Evolutionary conservation across 495 filamentous ascomycete species (phyloP).

Genomic region (Annulohypoxylon stygium): DNA sequence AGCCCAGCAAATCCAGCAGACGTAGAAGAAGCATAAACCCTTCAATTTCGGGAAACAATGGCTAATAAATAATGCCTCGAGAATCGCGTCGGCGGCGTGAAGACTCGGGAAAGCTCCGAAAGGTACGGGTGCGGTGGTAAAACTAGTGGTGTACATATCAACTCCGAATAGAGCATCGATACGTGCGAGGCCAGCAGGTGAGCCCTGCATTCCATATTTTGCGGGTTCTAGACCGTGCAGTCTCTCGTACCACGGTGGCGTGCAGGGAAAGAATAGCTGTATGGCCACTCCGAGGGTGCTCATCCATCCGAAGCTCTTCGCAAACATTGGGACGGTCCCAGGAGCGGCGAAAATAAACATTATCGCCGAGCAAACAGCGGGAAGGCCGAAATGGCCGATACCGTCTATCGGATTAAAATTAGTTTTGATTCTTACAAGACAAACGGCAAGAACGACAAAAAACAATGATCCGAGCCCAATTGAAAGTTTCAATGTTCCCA

Average conservation of each 20-base stretch:
- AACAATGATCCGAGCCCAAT: background rate
- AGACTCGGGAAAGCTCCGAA: slow-evolving; percentile 95
- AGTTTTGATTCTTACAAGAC: slow-evolving; percentile 2
- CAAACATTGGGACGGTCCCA: slow-evolving; percentile 85
- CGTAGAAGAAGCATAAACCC: slow-evolving; percentile 82
- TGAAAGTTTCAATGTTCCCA: background rate
- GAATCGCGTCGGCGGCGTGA: slow-evolving; percentile 85
- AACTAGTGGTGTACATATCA: slow-evolving; percentile 90
- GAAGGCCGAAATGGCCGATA: slow-evolving; percentile 85
- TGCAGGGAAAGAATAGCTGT: slow-evolving; percentile 91
- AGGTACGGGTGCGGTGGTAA: slow-evolving; percentile 88
- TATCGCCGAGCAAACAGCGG: slow-evolving; percentile 76
- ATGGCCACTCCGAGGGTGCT: slow-evolving; percentile 86
- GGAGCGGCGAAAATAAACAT: slow-evolving; percentile 92
- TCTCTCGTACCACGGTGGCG: slow-evolving; percentile 96
- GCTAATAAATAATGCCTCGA: slow-evolving; percentile 93
- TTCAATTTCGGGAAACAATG: slow-evolving; percentile 85
- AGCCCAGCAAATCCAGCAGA: slow-evolving; percentile 96
- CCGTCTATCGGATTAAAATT: slow-evolving; percentile 63
- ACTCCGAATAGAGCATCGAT: slow-evolving; percentile 89
- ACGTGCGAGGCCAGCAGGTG: slow-evolving; percentile 87
- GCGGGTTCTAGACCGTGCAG: slow-evolving; percentile 85
- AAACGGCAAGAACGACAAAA: background rate
- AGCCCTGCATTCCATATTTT: slow-evolving; percentile 89
- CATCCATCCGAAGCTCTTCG: slow-evolving; percentile 90